These are phyloP conservation scores for Synura sp. DNA, from an alignment of 352 stramenopile genomes.

Conservation along the genomic window DNA sequence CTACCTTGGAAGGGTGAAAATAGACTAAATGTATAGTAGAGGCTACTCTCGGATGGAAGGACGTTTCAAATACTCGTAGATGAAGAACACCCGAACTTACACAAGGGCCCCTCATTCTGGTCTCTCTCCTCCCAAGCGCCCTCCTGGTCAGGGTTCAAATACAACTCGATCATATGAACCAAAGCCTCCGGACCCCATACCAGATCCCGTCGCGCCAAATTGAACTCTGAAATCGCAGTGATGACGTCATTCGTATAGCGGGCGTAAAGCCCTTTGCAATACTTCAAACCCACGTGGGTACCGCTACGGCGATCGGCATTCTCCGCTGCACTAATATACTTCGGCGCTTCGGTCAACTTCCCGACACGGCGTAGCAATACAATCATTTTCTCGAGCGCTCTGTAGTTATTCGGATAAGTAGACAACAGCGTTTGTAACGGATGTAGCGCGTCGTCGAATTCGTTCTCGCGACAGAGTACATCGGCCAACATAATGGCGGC, in stretches of 20 bases:
- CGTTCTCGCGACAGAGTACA: constrained; percentile 65
- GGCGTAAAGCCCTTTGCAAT: constrained; percentile 78
- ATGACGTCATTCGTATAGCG: constrained; percentile 79
- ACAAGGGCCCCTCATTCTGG: no score
- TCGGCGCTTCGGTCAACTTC: constrained; percentile 64
- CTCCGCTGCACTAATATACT: constrained; percentile 74
- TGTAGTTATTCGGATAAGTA: constrained; percentile 81
- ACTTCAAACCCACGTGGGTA: constrained; percentile 73
- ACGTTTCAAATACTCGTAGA: no score
- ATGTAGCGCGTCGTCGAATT: constrained; percentile 75
- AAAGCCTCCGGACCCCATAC: constrained; percentile 71
- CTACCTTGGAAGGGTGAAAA: no score
- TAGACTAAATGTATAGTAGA: no score
- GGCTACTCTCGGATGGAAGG: no score
- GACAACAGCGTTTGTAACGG: constrained; percentile 58
- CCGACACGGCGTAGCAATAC: constrained; percentile 72
- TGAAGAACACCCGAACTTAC: no score
- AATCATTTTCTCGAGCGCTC: constrained; percentile 74
- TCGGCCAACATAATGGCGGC: constrained; percentile 81
- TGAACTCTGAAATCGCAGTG: constrained; percentile 81
- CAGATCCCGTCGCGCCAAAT: constrained; percentile 69
- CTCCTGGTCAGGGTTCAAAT: constrained; percentile 84
- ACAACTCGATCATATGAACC: constrained; percentile 87
- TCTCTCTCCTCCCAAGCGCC: constrained; percentile 73
- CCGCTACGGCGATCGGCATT: constrained; percentile 60